These are phyloP conservation scores for Polymyxa betae DNA, from an alignment of 208 protist genomes.

Conservation along the genomic window DNA sequence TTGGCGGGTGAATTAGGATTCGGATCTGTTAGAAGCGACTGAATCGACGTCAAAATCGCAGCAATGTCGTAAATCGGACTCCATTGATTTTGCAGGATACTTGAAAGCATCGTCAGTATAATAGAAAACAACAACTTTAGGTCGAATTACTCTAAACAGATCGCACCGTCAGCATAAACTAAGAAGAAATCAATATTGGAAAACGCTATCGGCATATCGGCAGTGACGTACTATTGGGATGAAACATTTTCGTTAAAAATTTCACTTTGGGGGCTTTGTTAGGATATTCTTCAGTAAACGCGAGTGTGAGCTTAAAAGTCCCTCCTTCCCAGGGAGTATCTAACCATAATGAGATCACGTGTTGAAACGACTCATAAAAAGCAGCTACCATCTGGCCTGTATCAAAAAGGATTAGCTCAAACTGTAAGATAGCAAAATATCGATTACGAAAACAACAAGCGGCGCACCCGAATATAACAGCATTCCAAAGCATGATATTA, in stretches of 20 bases:
- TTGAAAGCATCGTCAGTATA: neutral
- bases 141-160: slow-evolving; percentile 67
- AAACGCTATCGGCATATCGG: neutral
- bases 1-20: slow-evolving; percentile 99
- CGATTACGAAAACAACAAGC: neutral
- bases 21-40: slow-evolving; percentile 98
- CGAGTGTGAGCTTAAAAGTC: slow-evolving; percentile 85
- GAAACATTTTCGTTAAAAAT: slow-evolving; percentile 97
- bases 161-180: slow-evolving; percentile 72
- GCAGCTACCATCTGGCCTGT: slow-evolving; percentile 59
- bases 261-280: slow-evolving; percentile 94
- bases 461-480: slow-evolving; percentile 84
- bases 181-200: slow-evolving; percentile 7
- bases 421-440: neutral
- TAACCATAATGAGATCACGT: slow-evolving; percentile 28
- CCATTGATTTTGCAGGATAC: slow-evolving; percentile 97
- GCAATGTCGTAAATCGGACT: slow-evolving; percentile 95
- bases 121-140: neutral
- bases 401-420: neutral
- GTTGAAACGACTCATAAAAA: neutral
- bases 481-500: slow-evolving; percentile 89
- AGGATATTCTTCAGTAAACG: slow-evolving; percentile 90
- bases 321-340: slow-evolving; percentile 87
- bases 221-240: slow-evolving; percentile 90
- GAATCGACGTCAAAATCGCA: slow-evolving; percentile 97